Percentiles rank a stretch among this genome's conserved stretches.
phyloP scores from a whole-genome alignment of 805 yeast genomes.

The Candida easanensis region DNA sequence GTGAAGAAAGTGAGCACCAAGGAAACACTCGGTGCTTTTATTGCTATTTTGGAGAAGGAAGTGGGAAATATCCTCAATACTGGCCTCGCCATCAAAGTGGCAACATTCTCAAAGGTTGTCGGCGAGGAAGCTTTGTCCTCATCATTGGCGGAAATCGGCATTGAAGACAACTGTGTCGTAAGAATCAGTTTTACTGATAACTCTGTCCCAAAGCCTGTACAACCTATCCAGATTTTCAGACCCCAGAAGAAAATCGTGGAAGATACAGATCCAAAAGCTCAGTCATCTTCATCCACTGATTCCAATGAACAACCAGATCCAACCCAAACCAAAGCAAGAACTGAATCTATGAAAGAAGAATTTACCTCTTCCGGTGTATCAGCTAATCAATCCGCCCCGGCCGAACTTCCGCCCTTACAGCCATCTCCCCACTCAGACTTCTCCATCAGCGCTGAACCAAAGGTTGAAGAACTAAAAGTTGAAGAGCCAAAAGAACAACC shows the following conservation, averaged over 20 bases:
- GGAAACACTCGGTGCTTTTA: conserved; percentile 13
- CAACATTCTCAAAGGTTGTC: conserved; percentile 19
- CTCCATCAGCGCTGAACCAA: no score
- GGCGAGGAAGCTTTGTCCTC: conserved; percentile 13
- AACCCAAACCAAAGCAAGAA: no score
- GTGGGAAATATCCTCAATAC: conserved; percentile 18
- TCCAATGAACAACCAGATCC: no score
- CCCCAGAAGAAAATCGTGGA: not conserved
- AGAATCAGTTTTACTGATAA: conserved; percentile 20
- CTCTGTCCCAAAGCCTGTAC: not conserved
- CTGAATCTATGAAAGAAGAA: no score
- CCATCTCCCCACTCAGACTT: no score
- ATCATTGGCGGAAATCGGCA: conserved; percentile 21
- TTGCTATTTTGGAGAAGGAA: conserved; percentile 19
- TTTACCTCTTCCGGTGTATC: no score
- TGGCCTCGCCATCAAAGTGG: conserved; percentile 18
- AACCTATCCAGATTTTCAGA: not conserved
- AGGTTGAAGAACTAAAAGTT: no score
- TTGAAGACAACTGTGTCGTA: conserved; percentile 26
- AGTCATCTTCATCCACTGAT: no score
- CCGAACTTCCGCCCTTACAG: no score
- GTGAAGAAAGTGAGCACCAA: conserved; percentile 25
- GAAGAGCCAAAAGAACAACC: conserved; percentile 13
- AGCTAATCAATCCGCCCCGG: no score
- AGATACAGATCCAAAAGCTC: no score